phyloP scores from a whole-genome alignment of 768 basidiomycete species.

The Agaricus sinodeliciosus region DNA sequence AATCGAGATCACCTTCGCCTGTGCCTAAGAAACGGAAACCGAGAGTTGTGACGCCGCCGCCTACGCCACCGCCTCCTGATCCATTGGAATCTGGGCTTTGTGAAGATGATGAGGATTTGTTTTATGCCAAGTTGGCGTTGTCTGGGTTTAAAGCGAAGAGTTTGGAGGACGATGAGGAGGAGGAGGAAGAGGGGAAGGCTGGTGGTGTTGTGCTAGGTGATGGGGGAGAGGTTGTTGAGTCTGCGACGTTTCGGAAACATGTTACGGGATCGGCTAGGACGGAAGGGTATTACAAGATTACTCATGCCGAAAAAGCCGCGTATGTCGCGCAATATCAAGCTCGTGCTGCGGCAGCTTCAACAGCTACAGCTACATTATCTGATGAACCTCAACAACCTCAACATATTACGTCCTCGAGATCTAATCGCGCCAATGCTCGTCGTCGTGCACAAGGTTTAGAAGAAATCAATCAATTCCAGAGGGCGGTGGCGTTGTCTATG shows the following conservation, averaged over 20 bases:
- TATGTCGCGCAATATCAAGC: constrained; percentile 88
- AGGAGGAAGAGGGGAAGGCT: neutral
- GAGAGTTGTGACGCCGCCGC: constrained; percentile 28
- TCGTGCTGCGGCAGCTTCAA: constrained; percentile 34
- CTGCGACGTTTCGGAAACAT: constrained; percentile 65
- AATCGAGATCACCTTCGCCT: constrained; percentile 39
- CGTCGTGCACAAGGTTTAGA: constrained; percentile 90
- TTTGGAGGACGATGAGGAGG: constrained; percentile 15
- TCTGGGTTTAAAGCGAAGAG: constrained; percentile 28
- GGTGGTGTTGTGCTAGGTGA: neutral
- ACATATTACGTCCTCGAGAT: constrained; percentile 69
- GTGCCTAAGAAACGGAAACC: constrained; percentile 25
- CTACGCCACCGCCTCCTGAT: constrained; percentile 48
- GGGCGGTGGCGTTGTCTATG: constrained; percentile 69
- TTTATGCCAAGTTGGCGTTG: constrained; percentile 62
- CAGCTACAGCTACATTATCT: constrained; percentile 31
- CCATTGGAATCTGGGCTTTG: constrained; percentile 52
- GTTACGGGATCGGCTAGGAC: constrained; percentile 84
- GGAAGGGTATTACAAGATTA: constrained; percentile 94
- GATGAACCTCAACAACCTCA: constrained; percentile 43
- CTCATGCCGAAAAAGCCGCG: constrained; percentile 82
- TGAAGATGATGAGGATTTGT: constrained; percentile 87
- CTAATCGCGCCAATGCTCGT: constrained; percentile 89
- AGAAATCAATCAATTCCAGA: constrained; percentile 88
- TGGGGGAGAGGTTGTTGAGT: constrained; percentile 21